phyloP scores from a whole-genome alignment of 202 grass and related monocot genomes.

The Setaria italica region DNA sequence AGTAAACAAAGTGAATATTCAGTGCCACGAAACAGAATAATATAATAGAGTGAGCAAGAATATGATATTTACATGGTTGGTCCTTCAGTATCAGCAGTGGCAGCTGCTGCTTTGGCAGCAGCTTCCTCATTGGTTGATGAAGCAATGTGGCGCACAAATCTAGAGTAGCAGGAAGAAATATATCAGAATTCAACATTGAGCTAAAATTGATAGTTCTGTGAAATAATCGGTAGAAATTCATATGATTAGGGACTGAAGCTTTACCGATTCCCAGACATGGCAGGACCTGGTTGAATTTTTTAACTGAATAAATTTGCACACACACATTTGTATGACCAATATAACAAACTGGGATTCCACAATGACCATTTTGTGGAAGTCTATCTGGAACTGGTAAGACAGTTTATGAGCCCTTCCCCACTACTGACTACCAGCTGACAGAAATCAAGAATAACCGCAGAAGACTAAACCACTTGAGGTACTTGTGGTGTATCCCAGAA shows the following conservation, averaged over 20 bases:
- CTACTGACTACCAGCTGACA: background rate
- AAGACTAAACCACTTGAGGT: background rate
- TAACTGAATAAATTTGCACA: background rate
- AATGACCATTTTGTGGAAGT: background rate
- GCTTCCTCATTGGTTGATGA: constrained; percentile 83
- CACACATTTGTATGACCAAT: background rate
- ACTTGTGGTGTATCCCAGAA: background rate
- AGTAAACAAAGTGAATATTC: constrained; percentile 16
- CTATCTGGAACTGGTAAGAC: background rate
- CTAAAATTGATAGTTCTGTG: background rate
- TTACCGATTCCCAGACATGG: background rate
- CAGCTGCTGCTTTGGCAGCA: constrained; percentile 62
- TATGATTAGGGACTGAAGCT: constrained; percentile 6
- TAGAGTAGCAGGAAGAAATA: constrained; percentile 9
- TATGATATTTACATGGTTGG: constrained; percentile 68
- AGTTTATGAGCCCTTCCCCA: background rate
- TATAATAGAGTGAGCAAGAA: constrained; percentile 13
- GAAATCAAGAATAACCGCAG: background rate
- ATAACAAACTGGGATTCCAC: background rate
- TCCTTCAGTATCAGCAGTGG: constrained; percentile 58
- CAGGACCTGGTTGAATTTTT: constrained; percentile 2
- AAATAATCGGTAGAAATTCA: background rate
- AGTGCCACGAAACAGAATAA: background rate
- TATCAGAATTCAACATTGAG: background rate
- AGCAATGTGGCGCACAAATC: constrained; percentile 68